Evolutionary conservation across 2,329 filamentous ascomycete genomes (phyloP).

Genomic region (Apiospora phragmitis): DNA sequence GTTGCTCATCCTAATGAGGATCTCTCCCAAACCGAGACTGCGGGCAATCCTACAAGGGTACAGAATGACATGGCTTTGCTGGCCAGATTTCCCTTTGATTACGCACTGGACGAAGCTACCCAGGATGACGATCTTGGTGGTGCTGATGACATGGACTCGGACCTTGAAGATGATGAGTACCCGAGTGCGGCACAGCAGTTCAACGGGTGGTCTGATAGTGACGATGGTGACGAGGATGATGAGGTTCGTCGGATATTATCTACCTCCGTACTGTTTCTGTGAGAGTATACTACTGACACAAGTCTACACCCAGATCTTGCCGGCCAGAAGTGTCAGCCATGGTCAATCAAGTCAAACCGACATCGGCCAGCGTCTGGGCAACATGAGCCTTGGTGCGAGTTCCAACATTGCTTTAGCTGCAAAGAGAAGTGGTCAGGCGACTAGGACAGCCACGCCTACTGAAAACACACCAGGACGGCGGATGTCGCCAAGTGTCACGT

Average conservation of each 20-base stretch:
- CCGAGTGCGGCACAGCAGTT: background rate
- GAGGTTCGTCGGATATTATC: background rate
- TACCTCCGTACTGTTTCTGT: background rate
- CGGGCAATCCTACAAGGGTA: background rate
- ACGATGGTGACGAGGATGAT: background rate
- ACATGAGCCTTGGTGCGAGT: background rate
- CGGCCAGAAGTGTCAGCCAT: background rate
- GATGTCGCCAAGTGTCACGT: background rate
- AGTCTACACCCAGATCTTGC: background rate
- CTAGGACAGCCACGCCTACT: background rate
- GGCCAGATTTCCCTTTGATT: background rate
- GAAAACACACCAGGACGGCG: background rate
- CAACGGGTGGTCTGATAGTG: conserved; percentile 3
- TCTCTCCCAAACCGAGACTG: conserved; percentile 11
- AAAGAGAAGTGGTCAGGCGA: background rate
- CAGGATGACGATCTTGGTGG: conserved; percentile 6
- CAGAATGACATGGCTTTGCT: background rate
- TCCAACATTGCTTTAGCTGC: background rate
- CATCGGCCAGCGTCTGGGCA: background rate
- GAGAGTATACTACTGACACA: background rate
- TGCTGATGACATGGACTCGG: conserved; percentile 11
- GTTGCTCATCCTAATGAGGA: conserved; percentile 22
- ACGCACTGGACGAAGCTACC: conserved; percentile 5
- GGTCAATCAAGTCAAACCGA: background rate
- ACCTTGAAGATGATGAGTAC: conserved; percentile 8